These are phyloP conservation scores for Psophocarpus tetragonolobus DNA, from an alignment of 306 rosid genomes.

Conservation along the genomic window DNA sequence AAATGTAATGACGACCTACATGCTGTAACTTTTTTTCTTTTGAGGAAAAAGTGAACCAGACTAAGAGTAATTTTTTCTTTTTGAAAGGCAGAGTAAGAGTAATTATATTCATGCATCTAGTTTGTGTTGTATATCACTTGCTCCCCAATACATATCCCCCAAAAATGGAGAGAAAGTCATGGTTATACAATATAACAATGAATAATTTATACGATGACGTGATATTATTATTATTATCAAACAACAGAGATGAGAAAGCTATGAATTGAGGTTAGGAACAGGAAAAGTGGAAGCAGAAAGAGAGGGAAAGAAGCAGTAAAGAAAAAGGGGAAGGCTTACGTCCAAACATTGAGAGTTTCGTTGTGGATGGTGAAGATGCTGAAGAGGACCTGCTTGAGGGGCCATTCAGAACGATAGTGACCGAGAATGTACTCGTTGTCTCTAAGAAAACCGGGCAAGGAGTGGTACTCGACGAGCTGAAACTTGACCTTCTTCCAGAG, in stretches of 20 bases:
- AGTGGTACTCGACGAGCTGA: conserved; percentile 91
- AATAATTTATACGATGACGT: not conserved
- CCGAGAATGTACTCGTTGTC: conserved; percentile 86
- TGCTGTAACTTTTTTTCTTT: not conserved
- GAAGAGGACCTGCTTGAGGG: conserved; percentile 76
- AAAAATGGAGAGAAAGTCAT: not conserved
- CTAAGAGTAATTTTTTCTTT: not conserved
- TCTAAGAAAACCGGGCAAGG: conserved; percentile 77
- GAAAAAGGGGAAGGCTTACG: conserved; percentile 57
- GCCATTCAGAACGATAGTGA: conserved; percentile 92
- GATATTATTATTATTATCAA: not conserved
- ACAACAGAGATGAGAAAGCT: not conserved
- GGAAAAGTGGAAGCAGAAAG: not conserved
- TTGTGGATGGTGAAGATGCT: conserved; percentile 90
- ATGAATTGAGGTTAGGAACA: not conserved
- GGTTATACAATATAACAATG: not conserved
- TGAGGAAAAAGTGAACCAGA: not conserved
- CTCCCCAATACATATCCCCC: no score
- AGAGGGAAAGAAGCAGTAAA: not conserved
- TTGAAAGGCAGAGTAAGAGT: no score
- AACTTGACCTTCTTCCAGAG: conserved; percentile 91
- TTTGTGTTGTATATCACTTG: not conserved
- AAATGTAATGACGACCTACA: not conserved
- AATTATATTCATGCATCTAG: not conserved
- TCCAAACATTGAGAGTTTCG: conserved; percentile 98